Evolutionary conservation across 148 eudicot species (phyloP), one percentile per base, ranked within the genome.

Genomic region (Rheum nobile): DNA sequence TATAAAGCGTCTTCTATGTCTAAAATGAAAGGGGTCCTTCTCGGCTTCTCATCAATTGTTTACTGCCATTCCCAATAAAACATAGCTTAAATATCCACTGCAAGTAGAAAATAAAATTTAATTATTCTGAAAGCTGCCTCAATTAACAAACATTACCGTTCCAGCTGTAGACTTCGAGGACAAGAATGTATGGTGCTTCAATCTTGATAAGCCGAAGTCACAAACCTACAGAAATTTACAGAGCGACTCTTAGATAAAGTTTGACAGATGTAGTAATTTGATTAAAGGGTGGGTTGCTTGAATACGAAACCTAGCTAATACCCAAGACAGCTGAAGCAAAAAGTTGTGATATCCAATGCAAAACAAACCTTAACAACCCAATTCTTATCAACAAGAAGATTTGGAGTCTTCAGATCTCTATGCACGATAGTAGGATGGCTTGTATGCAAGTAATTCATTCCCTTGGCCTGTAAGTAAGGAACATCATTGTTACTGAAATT

Each of bases 401-500:
- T 96, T 57, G 96, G 96, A 19, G 99, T 86, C 82, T 96, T 96
- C 76, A 96, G 81, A 86, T 96, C 99, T 78, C 99, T 87, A 83
- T 95, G 99, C 37, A 95, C 99, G 68, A 95, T 89, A 31, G 84
- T 82, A 71, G 99, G 99, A 81, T 90, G 84, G 79, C 96, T 84
- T 24, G 95, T 88, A 78, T 96, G 99, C 84, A 96, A 79, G 81
- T 92, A 96, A 83, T 96, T 96, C 99, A 96, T 92, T 69, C 99
- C 99, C 83, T 89, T 89, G 41, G 97, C 99, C 99, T 96, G 83
- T 85, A 86, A 74, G 61, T 10, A 80, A 74, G 57, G 55, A 76
- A 35, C 35, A 76, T 11, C 21, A 38, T 26, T 28, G 14, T 59
- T 28, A 28, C 67, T 26, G 38, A 65, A 5, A 65, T 7, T 65